Percentiles rank a stretch among this genome's conserved stretches.
Conservation (phyloP, 1,284 basidiomycete genomes). For the Tausonia pullulans region DNA sequence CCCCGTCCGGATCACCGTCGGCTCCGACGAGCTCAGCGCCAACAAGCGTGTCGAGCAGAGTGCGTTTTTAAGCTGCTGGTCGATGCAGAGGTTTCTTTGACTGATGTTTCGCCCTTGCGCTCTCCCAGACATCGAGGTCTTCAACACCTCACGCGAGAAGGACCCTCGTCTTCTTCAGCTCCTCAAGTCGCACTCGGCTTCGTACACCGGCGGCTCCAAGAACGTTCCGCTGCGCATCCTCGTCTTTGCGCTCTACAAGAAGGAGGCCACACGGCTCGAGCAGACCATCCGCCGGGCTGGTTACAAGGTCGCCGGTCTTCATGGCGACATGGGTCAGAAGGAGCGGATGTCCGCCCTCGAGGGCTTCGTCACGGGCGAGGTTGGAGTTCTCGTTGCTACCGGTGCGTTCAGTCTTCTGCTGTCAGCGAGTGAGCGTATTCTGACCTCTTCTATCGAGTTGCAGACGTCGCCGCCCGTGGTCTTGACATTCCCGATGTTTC, state of each 20-base stretch:
- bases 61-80: constrained; percentile 17
- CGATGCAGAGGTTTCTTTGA: not conserved
- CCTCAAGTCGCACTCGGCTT: constrained; percentile 53
- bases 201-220: constrained; percentile 30
- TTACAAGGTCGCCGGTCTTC: constrained; percentile 75
- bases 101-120: not conserved
- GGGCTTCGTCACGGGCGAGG: constrained; percentile 75
- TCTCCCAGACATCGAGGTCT: constrained; percentile 61
- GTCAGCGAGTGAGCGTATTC: too few species aligned
- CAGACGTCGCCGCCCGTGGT: constrained; percentile 88
- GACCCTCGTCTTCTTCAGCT: constrained; percentile 61
- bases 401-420: not conserved
- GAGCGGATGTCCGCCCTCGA: constrained; percentile 79
- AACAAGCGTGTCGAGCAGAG: constrained; percentile 71
- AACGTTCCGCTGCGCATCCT: constrained; percentile 58
- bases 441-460: not conserved
- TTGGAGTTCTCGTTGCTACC: constrained; percentile 83
- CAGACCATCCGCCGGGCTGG: constrained; percentile 65
- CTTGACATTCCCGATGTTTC: constrained; percentile 95
- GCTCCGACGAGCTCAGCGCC: constrained; percentile 87
- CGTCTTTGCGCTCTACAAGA: constrained; percentile 96
- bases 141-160: constrained; percentile 76
- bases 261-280: constrained; percentile 85
- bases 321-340: constrained; percentile 84
- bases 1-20: constrained; percentile 86